phyloP scores from a whole-genome alignment of 805 yeast genomes.

The Lachancea dasiensis region DNA sequence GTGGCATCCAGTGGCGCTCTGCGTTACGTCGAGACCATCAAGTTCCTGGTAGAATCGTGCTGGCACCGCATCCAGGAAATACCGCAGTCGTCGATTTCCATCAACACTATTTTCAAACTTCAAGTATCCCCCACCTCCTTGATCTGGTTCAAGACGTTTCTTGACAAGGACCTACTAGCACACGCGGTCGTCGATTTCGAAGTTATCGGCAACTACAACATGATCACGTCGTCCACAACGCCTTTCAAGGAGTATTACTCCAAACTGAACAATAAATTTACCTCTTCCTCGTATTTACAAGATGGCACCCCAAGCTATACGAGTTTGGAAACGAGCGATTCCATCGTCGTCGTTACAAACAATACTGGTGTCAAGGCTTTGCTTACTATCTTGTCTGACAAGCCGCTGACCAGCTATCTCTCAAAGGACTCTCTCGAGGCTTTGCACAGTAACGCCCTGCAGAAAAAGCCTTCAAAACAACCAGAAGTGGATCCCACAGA shows the following conservation, averaged over 20 bases:
- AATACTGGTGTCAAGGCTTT: slow-evolving; percentile 33
- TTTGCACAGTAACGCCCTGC: slow-evolving; percentile 17
- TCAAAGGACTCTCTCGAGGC: slow-evolving; percentile 28
- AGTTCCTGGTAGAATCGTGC: slow-evolving; percentile 25
- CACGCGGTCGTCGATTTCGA: slow-evolving; percentile 19
- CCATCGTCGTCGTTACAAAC: slow-evolving; percentile 29
- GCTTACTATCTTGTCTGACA: slow-evolving; percentile 30
- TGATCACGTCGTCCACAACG: slow-evolving; percentile 17
- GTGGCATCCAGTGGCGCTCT: slow-evolving; percentile 29
- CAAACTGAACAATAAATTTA: slow-evolving; percentile 24
- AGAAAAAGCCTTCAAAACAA: slow-evolving; percentile 10
- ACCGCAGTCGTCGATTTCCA: slow-evolving; percentile 2
- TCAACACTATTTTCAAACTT: slow-evolving; percentile 19
- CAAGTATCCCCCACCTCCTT: slow-evolving; percentile 27
- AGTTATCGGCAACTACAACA: slow-evolving; percentile 15
- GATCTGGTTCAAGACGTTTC: slow-evolving; percentile 31
- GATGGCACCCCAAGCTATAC: neutral
- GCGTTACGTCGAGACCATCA: slow-evolving; percentile 31
- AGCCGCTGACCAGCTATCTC: slow-evolving; percentile 27
- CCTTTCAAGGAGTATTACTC: slow-evolving; percentile 32
- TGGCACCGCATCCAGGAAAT: slow-evolving; percentile 14
- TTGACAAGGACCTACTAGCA: slow-evolving; percentile 17
- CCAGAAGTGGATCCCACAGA: slow-evolving; percentile 7
- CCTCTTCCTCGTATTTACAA: neutral
- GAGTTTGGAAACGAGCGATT: slow-evolving; percentile 13